Percentiles rank a stretch among this genome's conserved stretches.
Evolutionary conservation across 2,329 filamentous ascomycete genomes (phyloP).

Genomic region (Penicillium sp.): DNA sequence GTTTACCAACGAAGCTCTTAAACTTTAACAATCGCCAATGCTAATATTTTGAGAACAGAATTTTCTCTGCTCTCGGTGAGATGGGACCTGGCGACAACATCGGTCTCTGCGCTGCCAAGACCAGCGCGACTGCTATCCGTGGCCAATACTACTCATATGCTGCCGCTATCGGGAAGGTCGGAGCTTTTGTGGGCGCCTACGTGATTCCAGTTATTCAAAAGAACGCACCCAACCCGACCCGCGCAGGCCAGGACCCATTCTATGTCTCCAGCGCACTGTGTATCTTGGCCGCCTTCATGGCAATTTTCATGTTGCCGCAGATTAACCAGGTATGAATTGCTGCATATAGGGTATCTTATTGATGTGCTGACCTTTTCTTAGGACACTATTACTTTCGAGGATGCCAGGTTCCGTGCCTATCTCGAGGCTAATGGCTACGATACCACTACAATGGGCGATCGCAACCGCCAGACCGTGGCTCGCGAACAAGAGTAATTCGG

Average conservation of each 20-base stretch:
- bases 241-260: conserved; percentile 80
- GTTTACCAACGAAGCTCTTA: conserved; percentile 4
- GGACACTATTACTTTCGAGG: conserved; percentile 79
- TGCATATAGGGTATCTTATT: background rate
- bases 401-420: conserved; percentile 70
- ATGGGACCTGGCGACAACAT: conserved; percentile 90
- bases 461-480: conserved; percentile 8
- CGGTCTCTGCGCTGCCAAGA: conserved; percentile 81
- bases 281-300: conserved; percentile 67
- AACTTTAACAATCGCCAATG: background rate
- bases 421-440: conserved; percentile 75
- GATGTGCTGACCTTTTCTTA: conserved; percentile 41
- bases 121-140: conserved; percentile 81
- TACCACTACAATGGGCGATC: conserved; percentile 55
- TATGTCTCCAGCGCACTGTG: conserved; percentile 78
- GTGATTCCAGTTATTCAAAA: conserved; percentile 70
- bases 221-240: conserved; percentile 54
- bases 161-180: conserved; percentile 47
- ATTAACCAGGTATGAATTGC: conserved; percentile 56
- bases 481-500: background rate
- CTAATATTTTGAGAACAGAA: conserved; percentile 32
- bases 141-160: conserved; percentile 66
- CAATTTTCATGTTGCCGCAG: conserved; percentile 67
- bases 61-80: conserved; percentile 76
- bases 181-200: conserved; percentile 80